These are phyloP conservation scores for Botrytis pseudocinerea DNA, from an alignment of 2,329 filamentous ascomycete genomes.

Conservation along the genomic window DNA sequence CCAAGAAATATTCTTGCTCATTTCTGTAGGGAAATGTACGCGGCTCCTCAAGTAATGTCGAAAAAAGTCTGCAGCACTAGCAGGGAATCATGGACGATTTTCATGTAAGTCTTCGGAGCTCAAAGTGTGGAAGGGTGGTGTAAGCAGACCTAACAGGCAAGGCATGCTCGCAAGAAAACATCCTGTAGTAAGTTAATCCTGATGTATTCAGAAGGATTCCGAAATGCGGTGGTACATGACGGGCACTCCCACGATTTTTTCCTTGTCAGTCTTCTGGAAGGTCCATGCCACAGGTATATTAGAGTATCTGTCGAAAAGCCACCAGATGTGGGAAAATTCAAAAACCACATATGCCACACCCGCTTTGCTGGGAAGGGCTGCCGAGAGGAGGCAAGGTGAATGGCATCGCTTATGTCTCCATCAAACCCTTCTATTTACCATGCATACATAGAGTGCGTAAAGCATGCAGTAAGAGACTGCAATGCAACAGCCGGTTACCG, in stretches of 20 bases:
- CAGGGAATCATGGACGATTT: neutral
- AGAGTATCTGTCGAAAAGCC: neutral
- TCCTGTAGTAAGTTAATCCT: neutral
- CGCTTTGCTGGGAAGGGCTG: slow-evolving; percentile 15
- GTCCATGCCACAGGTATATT: neutral
- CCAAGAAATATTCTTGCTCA: neutral
- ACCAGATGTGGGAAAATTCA: neutral
- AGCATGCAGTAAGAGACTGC: neutral
- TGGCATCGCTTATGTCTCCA: slow-evolving; percentile 15
- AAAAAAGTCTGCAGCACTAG: slow-evolving; percentile 8
- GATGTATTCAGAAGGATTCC: neutral
- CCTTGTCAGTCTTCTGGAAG: slow-evolving; percentile 5
- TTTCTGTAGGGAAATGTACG: neutral
- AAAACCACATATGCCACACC: slow-evolving; percentile 16
- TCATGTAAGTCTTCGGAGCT: slow-evolving; percentile 20
- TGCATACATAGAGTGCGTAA: neutral
- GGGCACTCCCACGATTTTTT: neutral
- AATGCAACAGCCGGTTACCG: slow-evolving; percentile 10
- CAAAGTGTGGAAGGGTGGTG: slow-evolving; percentile 5
- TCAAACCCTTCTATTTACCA: neutral
- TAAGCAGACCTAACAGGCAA: neutral
- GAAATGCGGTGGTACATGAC: neutral
- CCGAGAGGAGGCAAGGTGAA: neutral
- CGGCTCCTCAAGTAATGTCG: slow-evolving; percentile 10
- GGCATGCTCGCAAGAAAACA: neutral